A percentile compares a stretch with the other conserved stretches of the same genome.
These are phyloP conservation scores for Yamadazyma paraphyllophila DNA, from an alignment of 805 yeast species.

Conservation along the genomic window DNA sequence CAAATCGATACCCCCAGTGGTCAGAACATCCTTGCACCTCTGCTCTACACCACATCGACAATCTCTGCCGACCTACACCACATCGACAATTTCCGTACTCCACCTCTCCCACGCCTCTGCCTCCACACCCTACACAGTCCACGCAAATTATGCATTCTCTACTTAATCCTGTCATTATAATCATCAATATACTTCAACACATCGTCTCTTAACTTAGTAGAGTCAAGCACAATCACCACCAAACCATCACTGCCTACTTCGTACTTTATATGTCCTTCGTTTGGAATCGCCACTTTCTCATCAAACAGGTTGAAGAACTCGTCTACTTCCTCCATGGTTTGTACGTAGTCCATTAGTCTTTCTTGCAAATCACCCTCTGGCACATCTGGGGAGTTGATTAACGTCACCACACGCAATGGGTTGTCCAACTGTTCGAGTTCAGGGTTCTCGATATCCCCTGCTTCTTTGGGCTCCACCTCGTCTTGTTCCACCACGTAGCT, in stretches of 20 bases:
- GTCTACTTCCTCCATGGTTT: constrained; percentile 48
- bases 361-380: constrained; percentile 51
- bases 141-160: neutral
- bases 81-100: too few species aligned
- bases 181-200: constrained; percentile 46
- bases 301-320: constrained; percentile 54
- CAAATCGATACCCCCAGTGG: too few species aligned
- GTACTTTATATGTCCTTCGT: constrained; percentile 53
- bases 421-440: constrained; percentile 38
- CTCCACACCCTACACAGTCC: neutral
- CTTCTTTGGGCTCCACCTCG: neutral
- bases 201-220: constrained; percentile 30
- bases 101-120: neutral
- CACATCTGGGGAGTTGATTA: constrained; percentile 30
- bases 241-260: constrained; percentile 63
- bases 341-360: constrained; percentile 43
- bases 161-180: constrained; percentile 18
- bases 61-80: too few species aligned
- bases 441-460: constrained; percentile 4
- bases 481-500: constrained; percentile 11
- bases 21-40: too few species aligned
- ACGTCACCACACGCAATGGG: constrained; percentile 45
- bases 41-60: too few species aligned
- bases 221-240: constrained; percentile 53
- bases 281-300: constrained; percentile 50